Evolutionary conservation across 225 moss, liverwort and hornwort species (phyloP).

Genomic region (Physcomitrium patens): DNA sequence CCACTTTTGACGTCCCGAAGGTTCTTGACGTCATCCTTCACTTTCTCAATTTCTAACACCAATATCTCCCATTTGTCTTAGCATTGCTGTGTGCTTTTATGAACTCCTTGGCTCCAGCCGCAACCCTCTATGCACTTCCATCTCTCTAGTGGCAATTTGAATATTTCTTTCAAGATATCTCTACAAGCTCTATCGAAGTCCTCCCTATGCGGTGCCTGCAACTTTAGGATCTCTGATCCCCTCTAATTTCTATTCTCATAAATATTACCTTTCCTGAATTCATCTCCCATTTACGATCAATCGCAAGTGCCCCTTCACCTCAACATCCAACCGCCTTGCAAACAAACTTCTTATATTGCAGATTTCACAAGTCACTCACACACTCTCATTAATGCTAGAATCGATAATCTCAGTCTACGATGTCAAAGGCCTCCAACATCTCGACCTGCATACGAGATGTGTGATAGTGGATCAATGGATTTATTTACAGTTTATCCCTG

Average conservation of each 20-base stretch:
- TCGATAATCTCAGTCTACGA: no score
- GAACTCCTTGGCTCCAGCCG: slow-evolving; percentile 80
- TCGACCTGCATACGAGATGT: no score
- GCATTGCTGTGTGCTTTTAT: slow-evolving; percentile 88
- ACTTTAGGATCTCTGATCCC: slow-evolving; percentile 75
- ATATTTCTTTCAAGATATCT: slow-evolving; percentile 82
- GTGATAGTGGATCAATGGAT: no score
- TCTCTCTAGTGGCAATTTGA: slow-evolving; percentile 83
- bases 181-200: slow-evolving; percentile 84
- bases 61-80: slow-evolving; percentile 96
- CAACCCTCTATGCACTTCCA: slow-evolving; percentile 93
- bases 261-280: slow-evolving; percentile 71
- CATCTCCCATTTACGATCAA: slow-evolving; percentile 45
- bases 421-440: no score
- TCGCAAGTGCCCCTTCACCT: no score
- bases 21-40: slow-evolving; percentile 80
- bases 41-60: slow-evolving; percentile 92
- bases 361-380: no score
- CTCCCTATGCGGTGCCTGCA: slow-evolving; percentile 84
- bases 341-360: no score
- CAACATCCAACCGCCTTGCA: no score
- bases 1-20: slow-evolving; percentile 72
- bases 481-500: no score
- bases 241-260: slow-evolving; percentile 96
- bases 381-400: no score